Evolutionary conservation across 1,284 basidiomycete genomes (phyloP).

Genomic region (Pholiota adiposa): DNA sequence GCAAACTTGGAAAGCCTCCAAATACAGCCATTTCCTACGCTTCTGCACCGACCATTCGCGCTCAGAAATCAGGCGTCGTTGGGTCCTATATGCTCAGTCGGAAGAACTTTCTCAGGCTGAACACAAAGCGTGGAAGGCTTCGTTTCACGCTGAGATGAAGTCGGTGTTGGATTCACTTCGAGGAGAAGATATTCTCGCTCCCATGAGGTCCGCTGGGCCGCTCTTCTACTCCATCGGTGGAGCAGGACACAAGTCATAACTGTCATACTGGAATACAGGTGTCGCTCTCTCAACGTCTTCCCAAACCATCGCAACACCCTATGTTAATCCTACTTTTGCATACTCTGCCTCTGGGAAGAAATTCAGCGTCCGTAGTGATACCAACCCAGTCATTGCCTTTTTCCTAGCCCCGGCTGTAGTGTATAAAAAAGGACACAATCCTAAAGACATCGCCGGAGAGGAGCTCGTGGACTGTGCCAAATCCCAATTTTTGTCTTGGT

Average conservation of each 20-base stretch:
- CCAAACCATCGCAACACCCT: conserved; percentile 29
- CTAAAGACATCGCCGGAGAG: conserved; percentile 9
- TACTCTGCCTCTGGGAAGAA: conserved; percentile 35
- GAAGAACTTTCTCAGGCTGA: conserved; percentile 18
- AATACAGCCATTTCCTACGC: conserved; percentile 39
- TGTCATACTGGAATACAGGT: conserved; percentile 52
- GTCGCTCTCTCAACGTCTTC: conserved; percentile 33
- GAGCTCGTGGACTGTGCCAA: conserved; percentile 35
- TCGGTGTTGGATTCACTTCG: background rate
- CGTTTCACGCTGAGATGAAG: conserved; percentile 24
- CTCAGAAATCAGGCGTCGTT: conserved; percentile 44
- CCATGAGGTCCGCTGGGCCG: conserved; percentile 41
- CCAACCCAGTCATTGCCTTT: conserved; percentile 49
- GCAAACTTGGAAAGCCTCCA: conserved; percentile 46
- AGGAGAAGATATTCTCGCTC: background rate
- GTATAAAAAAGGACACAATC: conserved; percentile 13
- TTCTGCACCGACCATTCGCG: conserved; percentile 41
- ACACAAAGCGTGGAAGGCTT: conserved; percentile 15
- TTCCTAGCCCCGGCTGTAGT: conserved; percentile 47
- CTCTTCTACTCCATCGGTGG: conserved; percentile 28
- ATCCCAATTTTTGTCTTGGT: conserved; percentile 43
- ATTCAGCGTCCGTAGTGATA: conserved; percentile 51
- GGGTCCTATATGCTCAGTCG: conserved; percentile 40
- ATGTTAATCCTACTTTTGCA: conserved; percentile 52
- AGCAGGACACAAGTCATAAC: conserved; percentile 22